These are phyloP conservation scores for Eucalyptus albens DNA, from an alignment of 345 rosid species.

Conservation along the genomic window DNA sequence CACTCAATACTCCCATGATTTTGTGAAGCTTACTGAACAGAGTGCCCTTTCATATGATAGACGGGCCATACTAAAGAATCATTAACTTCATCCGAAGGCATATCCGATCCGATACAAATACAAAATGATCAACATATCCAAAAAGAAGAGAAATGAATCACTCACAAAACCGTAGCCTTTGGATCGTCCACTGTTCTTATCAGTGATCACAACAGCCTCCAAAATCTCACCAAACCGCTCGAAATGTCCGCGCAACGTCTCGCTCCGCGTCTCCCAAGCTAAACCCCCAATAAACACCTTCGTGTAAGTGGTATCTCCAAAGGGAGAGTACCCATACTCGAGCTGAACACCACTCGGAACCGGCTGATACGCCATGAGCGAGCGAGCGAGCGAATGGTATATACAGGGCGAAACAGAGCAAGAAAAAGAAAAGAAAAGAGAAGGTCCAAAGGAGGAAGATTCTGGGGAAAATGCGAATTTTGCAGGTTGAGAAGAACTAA, in stretches of 20 bases:
- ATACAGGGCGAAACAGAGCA: neutral
- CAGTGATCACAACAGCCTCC: slow-evolving; percentile 92
- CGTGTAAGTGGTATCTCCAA: slow-evolving; percentile 80
- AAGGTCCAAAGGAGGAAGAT: neutral
- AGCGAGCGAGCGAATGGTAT: neutral
- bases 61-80: neutral
- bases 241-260: slow-evolving; percentile 72
- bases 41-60: neutral
- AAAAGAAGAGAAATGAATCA: neutral
- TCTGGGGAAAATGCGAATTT: neutral
- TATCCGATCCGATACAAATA: neutral
- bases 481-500: neutral
- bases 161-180: slow-evolving; percentile 99
- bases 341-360: slow-evolving; percentile 48
- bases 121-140: neutral
- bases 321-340: slow-evolving; percentile 22
- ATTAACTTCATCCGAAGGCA: neutral
- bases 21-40: neutral
- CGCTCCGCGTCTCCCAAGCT: slow-evolving; percentile 94
- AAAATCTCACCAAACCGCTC: slow-evolving; percentile 84
- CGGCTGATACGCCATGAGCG: slow-evolving; percentile 43
- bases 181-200: slow-evolving; percentile 92
- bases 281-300: slow-evolving; percentile 90
- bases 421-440: neutral
- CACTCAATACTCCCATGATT: neutral